phyloP scores from a whole-genome alignment of 129 eudicot genomes.

The carrot (Daucus carota) region DH1_v3.0 NC_030382.2:55158501-55159000 shows the following conservation, averaged over 20 bases:
- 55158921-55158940: too few relatives aligned
- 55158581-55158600: background rate
- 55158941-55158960: too few relatives aligned
- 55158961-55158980: too few relatives aligned
- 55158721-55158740: background rate
- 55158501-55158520: background rate
- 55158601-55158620: background rate
- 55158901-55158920: too few relatives aligned
- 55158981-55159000: too few relatives aligned
- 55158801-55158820: too few relatives aligned
- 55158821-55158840: too few relatives aligned
- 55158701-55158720: background rate
- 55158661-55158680: background rate
- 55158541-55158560: background rate
- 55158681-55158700: background rate
- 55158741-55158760: too few relatives aligned
- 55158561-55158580: background rate
- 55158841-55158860: too few relatives aligned
- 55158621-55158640: background rate
- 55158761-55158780: constrained; percentile 22
- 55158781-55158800: constrained; percentile 35
- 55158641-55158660: background rate
- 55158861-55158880: too few relatives aligned
- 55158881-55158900: too few relatives aligned
- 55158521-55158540: background rate